Percentiles rank a stretch among this genome's conserved stretches.
Conservation (phyloP, 768 basidiomycete genomes). For the Nidularia pulvinata region DNA sequence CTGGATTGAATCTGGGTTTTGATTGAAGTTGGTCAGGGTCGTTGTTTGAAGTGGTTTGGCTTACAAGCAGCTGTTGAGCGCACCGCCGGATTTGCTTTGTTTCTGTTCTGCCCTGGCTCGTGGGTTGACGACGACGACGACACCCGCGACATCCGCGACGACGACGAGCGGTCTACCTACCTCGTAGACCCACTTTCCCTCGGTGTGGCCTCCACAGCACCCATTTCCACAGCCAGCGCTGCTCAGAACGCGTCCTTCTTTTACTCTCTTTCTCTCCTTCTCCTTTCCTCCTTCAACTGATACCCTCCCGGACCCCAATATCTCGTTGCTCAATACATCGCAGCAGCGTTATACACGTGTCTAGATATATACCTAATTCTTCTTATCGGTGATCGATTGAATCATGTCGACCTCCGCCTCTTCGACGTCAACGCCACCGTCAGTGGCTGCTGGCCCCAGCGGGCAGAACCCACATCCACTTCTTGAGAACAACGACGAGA, state of each 20-base stretch:
- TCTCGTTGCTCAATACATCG: conserved; percentile 3
- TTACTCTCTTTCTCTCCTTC: conserved; percentile 28
- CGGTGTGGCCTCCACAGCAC: conserved; percentile 23
- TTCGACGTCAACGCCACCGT: conserved; percentile 42
- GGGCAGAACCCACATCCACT: conserved; percentile 49
- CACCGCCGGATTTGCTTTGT: conserved; percentile 6
- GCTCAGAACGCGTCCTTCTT: conserved; percentile 35
- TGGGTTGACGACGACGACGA: conserved; percentile 29
- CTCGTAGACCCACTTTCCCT: conserved; percentile 27
- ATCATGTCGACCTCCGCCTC: conserved; percentile 48
- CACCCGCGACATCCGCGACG: conserved; percentile 8
- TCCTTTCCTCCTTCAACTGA: conserved; percentile 8
- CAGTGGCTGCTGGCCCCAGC: conserved; percentile 45
- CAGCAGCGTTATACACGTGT: conserved; percentile 10
- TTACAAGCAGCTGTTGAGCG: background rate
- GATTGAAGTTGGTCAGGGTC: background rate
- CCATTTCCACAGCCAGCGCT: conserved; percentile 18
- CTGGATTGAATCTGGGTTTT: background rate
- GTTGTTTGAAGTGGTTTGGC: background rate
- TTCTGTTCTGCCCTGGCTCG: conserved; percentile 16
- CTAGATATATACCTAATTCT: conserved; percentile 10
- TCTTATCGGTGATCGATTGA: conserved; percentile 11
- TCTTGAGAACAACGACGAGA: conserved; percentile 68
- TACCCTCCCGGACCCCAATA: conserved; percentile 8
- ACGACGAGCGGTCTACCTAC: conserved; percentile 18